These are phyloP conservation scores for Moesziomyces antarcticus DNA, from an alignment of 1,284 basidiomycete genomes.

Conservation along the genomic window DNA sequence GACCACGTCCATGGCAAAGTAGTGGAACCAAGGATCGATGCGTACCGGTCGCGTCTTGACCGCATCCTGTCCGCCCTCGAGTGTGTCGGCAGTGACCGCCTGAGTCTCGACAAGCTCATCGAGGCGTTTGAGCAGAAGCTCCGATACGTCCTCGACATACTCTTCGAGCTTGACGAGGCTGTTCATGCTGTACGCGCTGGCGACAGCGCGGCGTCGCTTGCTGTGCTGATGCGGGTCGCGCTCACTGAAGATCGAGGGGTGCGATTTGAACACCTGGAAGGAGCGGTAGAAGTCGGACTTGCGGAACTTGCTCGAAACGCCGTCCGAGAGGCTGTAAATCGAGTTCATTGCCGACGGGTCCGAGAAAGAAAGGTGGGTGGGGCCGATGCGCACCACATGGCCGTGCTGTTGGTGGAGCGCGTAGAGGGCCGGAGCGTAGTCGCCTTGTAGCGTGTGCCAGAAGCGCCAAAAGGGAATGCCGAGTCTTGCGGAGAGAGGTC, in stretches of 20 bases:
- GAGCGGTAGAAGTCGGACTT: slow-evolving; percentile 52
- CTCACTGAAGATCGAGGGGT: slow-evolving; percentile 58
- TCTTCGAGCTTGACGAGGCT: slow-evolving; percentile 56
- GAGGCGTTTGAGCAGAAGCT: slow-evolving; percentile 41
- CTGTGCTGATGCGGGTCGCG: slow-evolving; percentile 53
- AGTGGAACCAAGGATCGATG: slow-evolving; percentile 54
- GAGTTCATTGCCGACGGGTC: slow-evolving; percentile 47
- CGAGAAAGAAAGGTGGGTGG: slow-evolving; percentile 54
- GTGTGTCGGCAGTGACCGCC: slow-evolving; percentile 3
- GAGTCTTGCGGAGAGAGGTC: slow-evolving; percentile 41
- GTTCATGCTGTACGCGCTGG: slow-evolving; percentile 58
- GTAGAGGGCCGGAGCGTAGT: slow-evolving; percentile 46
- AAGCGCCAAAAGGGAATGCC: slow-evolving; percentile 54
- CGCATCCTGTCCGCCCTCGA: slow-evolving; percentile 3
- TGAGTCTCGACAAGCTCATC: slow-evolving; percentile 42
- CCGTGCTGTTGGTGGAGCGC: slow-evolving; percentile 43
- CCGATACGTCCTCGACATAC: slow-evolving; percentile 49
- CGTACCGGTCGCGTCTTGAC: slow-evolving; percentile 29
- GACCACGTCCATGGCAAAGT: slow-evolving; percentile 59
- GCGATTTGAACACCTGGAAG: slow-evolving; percentile 47
- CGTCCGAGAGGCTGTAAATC: slow-evolving; percentile 54
- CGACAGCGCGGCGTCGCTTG: slow-evolving; percentile 46
- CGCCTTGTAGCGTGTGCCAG: slow-evolving; percentile 38
- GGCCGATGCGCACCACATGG: slow-evolving; percentile 54
- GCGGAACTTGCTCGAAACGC: slow-evolving; percentile 43